These are phyloP conservation scores for Fistulifera solaris DNA, from an alignment of 108 stramenopile species.

Conservation along the genomic window DNA sequence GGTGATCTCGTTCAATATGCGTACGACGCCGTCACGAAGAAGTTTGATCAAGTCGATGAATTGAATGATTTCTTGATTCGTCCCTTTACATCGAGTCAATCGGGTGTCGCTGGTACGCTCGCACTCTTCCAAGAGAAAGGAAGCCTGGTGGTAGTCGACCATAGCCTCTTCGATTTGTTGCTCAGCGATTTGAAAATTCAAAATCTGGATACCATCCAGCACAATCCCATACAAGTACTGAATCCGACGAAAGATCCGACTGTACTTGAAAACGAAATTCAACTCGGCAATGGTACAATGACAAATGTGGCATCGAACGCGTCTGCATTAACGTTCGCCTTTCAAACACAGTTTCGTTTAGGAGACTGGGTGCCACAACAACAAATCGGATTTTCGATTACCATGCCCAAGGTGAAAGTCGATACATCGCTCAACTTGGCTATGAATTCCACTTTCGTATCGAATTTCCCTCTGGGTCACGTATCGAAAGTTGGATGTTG, in stretches of 20 bases:
- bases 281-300: background rate
- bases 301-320: background rate
- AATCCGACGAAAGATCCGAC: conserved; percentile 2
- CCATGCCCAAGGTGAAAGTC: conserved; percentile 9
- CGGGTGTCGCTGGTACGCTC: conserved; percentile 39
- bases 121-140: conserved; percentile 10
- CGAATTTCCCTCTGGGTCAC: conserved; percentile 52
- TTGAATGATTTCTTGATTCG: conserved; percentile 52
- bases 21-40: conserved; percentile 18
- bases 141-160: conserved; percentile 2
- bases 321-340: conserved; percentile 22
- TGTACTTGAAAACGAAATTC: conserved; percentile 3
- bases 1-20: conserved; percentile 39
- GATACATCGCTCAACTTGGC: conserved; percentile 11
- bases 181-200: conserved; percentile 25
- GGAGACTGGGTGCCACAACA: conserved; percentile 10
- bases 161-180: conserved; percentile 16
- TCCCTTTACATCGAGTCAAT: conserved; percentile 46
- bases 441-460: conserved; percentile 34
- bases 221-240: conserved; percentile 17
- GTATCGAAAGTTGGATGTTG: conserved; percentile 58
- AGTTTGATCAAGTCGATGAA: conserved; percentile 29
- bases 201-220: conserved; percentile 27
- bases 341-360: conserved; percentile 32
- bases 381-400: conserved; percentile 27